Evolutionary conservation across 441 rosid species (phyloP), one percentile per base, ranked within the genome.

Genomic region (Pelargonium australe): DNA sequence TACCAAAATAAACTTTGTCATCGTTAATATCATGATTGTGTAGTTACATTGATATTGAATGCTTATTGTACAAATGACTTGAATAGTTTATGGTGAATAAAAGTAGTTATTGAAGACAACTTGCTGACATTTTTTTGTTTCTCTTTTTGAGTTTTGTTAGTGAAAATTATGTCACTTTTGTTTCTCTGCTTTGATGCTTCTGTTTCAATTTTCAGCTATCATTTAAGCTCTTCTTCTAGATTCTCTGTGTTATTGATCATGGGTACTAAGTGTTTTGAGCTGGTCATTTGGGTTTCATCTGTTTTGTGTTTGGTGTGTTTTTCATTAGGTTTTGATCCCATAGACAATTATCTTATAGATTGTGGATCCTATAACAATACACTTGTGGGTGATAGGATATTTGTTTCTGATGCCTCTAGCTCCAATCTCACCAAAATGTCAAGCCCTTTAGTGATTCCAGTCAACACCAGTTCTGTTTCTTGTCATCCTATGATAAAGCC

Each of bases 331-430:
- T 82, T 69, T 69, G 49, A 64, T 58, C 86, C 86, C 17, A 60
- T 62, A 11, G 90, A 86, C 58, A 78, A 66, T 62, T 83, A 84
- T 72, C 76, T 90, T 74, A 75, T 93, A 76, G 84, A 85, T 69
- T 89, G 90, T 79, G 97, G 96, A 70, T 90, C 97, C 14, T 47
- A 61, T 25, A 69, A 68, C 9, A 85, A 87, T 79, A 83, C 57
- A 7, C 80, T 88, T 5, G 72, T 83, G 4, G 80, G 70, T 34
- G 72, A 72, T 49, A 80, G 94, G 37, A 76, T 76, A 7, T 93
- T 93, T 74, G 77, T 61, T 0, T 80, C 89, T 60, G 97, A 93
- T 65, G 44, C 65, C 62, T 78, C 76, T 1, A 75, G 25, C 69
- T 70, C 72, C 31, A 67, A 64, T 20, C 58, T 53, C 58, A 53